phyloP scores from a whole-genome alignment of 2,329 filamentous ascomycete genomes.

The Claviceps pusilla region DNA sequence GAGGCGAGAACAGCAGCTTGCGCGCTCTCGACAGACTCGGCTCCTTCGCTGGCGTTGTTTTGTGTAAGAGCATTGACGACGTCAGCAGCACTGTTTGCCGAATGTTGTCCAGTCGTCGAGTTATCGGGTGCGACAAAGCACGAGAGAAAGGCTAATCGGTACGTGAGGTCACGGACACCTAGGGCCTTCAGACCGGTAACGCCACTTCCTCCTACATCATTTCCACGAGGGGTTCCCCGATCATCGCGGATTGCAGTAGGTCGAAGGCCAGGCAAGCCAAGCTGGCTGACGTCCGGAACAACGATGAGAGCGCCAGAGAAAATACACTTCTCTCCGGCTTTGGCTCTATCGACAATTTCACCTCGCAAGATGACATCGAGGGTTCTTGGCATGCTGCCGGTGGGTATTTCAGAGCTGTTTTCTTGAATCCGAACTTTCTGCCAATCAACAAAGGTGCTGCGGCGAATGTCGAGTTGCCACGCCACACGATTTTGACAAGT shows the following conservation, averaged over 20 bases:
- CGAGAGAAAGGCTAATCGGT: slow-evolving; percentile 87
- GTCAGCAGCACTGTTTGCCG: slow-evolving; percentile 51
- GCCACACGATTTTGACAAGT: slow-evolving; percentile 77
- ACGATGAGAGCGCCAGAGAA: slow-evolving; percentile 95
- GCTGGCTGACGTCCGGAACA: slow-evolving; percentile 88
- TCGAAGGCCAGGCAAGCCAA: slow-evolving; percentile 73
- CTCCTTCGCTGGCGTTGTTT: slow-evolving; percentile 45
- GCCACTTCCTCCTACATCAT: slow-evolving; percentile 69
- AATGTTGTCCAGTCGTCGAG: slow-evolving; percentile 60
- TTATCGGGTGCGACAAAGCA: slow-evolving; percentile 92
- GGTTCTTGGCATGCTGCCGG: slow-evolving; percentile 93
- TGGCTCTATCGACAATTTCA: slow-evolving; percentile 93
- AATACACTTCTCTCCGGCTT: slow-evolving; percentile 95
- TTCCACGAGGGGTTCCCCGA: slow-evolving; percentile 53
- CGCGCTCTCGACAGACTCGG: slow-evolving; percentile 64
- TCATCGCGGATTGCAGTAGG: slow-evolving; percentile 77
- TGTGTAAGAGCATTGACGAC: slow-evolving; percentile 67
- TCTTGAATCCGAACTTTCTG: slow-evolving; percentile 97
- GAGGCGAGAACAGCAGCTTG: slow-evolving; percentile 78
- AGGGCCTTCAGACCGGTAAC: slow-evolving; percentile 81
- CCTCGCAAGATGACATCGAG: slow-evolving; percentile 94
- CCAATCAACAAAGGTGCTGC: slow-evolving; percentile 98
- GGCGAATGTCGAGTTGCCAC: slow-evolving; percentile 94
- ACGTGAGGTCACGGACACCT: slow-evolving; percentile 88
- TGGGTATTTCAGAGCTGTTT: slow-evolving; percentile 95